phyloP scores from a whole-genome alignment of 805 yeast species.

The Hanseniaspora nectarophila region DNA sequence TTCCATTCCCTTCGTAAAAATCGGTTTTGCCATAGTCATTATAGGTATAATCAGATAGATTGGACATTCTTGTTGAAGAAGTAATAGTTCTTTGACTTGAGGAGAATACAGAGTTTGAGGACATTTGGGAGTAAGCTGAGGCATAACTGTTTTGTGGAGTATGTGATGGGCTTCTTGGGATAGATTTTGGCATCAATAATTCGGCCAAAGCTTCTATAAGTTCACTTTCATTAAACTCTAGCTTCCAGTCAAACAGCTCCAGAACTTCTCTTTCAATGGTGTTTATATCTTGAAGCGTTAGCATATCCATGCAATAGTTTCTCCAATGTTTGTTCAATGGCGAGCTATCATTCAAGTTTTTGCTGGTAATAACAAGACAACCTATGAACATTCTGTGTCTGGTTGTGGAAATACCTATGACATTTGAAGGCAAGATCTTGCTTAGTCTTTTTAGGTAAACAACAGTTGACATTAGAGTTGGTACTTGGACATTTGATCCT shows the following conservation, averaged over 20 bases:
- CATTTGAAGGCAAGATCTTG: conserved; percentile 68
- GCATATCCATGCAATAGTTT: conserved; percentile 74
- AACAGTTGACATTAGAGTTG: conserved; percentile 85
- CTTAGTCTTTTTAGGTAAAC: conserved; percentile 72
- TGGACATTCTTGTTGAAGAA: conserved; percentile 6
- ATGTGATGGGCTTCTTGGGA: conserved; percentile 14
- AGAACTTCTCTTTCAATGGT: conserved; percentile 83
- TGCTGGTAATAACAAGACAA: conserved; percentile 80
- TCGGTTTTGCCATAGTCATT: background rate
- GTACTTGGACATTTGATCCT: conserved; percentile 84
- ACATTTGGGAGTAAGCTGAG: conserved; percentile 11
- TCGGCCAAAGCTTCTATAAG: conserved; percentile 58
- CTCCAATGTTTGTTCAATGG: conserved; percentile 97
- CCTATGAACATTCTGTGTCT: conserved; percentile 88
- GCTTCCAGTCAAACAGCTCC: conserved; percentile 73
- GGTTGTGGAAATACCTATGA: conserved; percentile 85
- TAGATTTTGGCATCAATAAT: conserved; percentile 44
- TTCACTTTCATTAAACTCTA: conserved; percentile 59
- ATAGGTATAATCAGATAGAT: conserved; percentile 1
- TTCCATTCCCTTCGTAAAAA: background rate
- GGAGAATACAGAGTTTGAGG: conserved; percentile 13
- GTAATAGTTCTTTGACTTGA: conserved; percentile 7
- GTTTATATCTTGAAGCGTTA: conserved; percentile 67
- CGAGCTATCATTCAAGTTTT: conserved; percentile 80
- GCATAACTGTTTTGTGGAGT: conserved; percentile 17